Evolutionary conservation across 345 rosid genomes (phyloP).

Genomic region (Clarkia xantiana): DNA sequence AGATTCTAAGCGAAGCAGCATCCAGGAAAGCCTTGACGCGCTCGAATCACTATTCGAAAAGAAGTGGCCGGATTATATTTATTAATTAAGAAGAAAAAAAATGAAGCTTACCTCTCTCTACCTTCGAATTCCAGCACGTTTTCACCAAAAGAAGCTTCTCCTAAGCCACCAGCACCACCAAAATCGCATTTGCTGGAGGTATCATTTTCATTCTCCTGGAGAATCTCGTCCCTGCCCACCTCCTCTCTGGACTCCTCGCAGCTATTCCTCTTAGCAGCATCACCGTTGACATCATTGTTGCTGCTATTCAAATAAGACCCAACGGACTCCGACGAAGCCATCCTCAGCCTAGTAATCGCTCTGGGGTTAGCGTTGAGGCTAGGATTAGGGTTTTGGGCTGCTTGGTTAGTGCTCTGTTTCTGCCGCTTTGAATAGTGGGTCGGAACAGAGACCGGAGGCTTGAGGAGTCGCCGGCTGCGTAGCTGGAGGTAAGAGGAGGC

Average conservation of each 20-base stretch:
- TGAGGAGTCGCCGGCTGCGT: constrained; percentile 69
- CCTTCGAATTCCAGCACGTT: constrained; percentile 49
- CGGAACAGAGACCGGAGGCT: constrained; percentile 32
- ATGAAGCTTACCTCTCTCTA: constrained; percentile 44
- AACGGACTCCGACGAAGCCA: constrained; percentile 10
- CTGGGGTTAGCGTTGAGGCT: constrained; percentile 15
- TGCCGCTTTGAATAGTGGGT: constrained; percentile 18
- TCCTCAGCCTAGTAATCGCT: constrained; percentile 10
- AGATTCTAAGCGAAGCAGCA: too few relatives aligned
- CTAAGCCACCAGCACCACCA: constrained; percentile 18
- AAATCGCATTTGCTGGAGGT: constrained; percentile 16
- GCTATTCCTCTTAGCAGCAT: constrained; percentile 8
- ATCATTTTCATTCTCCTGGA: constrained; percentile 10
- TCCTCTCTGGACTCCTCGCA: constrained; percentile 5
- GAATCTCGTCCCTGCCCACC: constrained; percentile 12
- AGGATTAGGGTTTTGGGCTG: constrained; percentile 17
- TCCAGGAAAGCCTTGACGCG: too few relatives aligned
- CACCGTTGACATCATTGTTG: constrained; percentile 9
- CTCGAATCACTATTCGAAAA: not conserved
- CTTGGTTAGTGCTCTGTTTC: constrained; percentile 12
- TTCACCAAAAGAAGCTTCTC: constrained; percentile 55
- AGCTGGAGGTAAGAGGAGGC: constrained; percentile 70
- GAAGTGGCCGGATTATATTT: not conserved
- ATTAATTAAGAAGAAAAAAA: not conserved
- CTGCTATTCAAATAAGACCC: constrained; percentile 9